These are phyloP conservation scores for Pyricularia sp. DNA, from an alignment of 2,329 filamentous ascomycete species.

Conservation along the genomic window DNA sequence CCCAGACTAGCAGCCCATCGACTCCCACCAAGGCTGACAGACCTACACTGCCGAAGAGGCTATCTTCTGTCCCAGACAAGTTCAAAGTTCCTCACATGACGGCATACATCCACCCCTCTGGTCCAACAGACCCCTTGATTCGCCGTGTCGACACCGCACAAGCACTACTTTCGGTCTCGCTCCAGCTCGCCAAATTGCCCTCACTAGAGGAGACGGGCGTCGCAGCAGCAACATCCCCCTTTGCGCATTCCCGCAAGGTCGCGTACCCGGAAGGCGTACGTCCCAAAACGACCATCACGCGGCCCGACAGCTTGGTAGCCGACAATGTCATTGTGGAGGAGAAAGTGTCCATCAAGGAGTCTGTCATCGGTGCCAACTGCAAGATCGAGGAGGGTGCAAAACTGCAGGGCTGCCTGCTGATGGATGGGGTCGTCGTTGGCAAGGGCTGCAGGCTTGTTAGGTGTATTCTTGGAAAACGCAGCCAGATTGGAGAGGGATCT, in stretches of 20 bases:
- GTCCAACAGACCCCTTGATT: slow-evolving; percentile 53
- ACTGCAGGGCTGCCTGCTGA: slow-evolving; percentile 77
- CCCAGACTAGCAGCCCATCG: slow-evolving; percentile 5
- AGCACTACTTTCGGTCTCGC: slow-evolving; percentile 70
- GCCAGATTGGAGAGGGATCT: slow-evolving; percentile 72
- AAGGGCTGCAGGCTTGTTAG: slow-evolving; percentile 77
- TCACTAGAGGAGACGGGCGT: slow-evolving; percentile 54
- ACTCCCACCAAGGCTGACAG: slow-evolving; percentile 9
- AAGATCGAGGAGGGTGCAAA: slow-evolving; percentile 80
- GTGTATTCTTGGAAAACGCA: slow-evolving; percentile 75
- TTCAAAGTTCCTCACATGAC: slow-evolving; percentile 58
- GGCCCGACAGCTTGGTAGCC: slow-evolving; percentile 71
- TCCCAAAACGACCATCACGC: slow-evolving; percentile 70
- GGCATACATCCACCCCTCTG: slow-evolving; percentile 67
- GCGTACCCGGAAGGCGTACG: slow-evolving; percentile 78
- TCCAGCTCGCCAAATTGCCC: slow-evolving; percentile 79
- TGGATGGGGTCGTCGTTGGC: slow-evolving; percentile 84
- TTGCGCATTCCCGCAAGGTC: slow-evolving; percentile 71
- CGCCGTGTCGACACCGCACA: slow-evolving; percentile 83
- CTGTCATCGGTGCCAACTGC: slow-evolving; percentile 78
- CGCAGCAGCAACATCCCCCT: slow-evolving; percentile 50
- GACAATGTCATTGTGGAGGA: slow-evolving; percentile 86
- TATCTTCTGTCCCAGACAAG: background rate
- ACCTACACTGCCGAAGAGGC: slow-evolving; percentile 13
- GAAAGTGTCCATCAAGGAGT: slow-evolving; percentile 87